Conservation (phyloP, 371 early-diverging fungal species). For the Rhizopus stolonifer region DNA sequence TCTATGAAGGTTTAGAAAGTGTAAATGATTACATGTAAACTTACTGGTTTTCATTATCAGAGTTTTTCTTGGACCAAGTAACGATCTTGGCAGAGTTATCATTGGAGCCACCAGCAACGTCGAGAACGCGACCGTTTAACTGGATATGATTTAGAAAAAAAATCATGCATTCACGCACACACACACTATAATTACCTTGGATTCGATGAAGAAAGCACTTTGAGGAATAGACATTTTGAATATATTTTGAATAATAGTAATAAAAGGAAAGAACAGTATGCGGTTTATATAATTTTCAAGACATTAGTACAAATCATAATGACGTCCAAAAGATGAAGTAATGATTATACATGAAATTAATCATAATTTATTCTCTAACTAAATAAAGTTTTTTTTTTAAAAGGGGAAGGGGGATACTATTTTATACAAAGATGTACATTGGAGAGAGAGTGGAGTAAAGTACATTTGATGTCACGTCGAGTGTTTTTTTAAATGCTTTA, state of each 20-base stretch:
- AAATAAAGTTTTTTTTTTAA: slow-evolving; percentile 1
- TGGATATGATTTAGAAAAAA: too few relatives aligned
- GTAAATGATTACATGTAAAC: too few relatives aligned
- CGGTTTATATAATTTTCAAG: background rate
- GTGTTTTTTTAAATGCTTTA: slow-evolving; percentile 31
- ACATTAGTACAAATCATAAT: background rate
- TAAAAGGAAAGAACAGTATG: background rate
- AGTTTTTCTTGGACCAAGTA: slow-evolving; percentile 22
- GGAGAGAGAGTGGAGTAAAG: background rate
- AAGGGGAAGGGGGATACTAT: background rate
- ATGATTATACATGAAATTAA: background rate
- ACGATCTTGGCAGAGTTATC: slow-evolving; percentile 24
- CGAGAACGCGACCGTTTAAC: slow-evolving; percentile 29
- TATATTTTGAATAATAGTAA: background rate
- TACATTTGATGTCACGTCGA: background rate
- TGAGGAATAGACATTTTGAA: slow-evolving; percentile 17
- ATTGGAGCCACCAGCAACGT: slow-evolving; percentile 27
- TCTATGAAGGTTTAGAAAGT: background rate
- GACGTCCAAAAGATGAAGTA: slow-evolving; percentile 1
- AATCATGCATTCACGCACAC: too few relatives aligned
- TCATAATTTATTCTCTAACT: background rate
- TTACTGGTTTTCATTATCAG: slow-evolving; percentile 23
- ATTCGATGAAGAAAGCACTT: slow-evolving; percentile 24
- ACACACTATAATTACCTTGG: slow-evolving; percentile 5
- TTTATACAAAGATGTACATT: slow-evolving; percentile 1